phyloP scores from a whole-genome alignment of 176 grass and related monocot species.

The Saccharum officinarum region DNA sequence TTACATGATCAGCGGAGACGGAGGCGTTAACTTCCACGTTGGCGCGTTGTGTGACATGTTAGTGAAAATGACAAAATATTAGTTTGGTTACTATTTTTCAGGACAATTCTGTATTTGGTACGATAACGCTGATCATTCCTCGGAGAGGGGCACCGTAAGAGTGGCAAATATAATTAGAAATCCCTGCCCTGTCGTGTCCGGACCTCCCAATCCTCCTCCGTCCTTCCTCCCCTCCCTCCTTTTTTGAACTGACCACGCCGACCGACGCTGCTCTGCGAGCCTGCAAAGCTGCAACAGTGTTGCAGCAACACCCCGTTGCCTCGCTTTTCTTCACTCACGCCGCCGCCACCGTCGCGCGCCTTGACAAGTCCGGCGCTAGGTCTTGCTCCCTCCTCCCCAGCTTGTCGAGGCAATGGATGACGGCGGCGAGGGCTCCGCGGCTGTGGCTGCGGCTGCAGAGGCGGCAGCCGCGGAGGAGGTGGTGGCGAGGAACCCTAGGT shows the following conservation, averaged over 20 bases:
- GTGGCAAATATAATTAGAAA: too few species aligned
- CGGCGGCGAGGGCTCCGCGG: constrained; percentile 31
- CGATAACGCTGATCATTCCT: too few species aligned
- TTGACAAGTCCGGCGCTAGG: constrained; percentile 25
- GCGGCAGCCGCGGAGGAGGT: background rate
- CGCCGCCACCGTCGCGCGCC: background rate
- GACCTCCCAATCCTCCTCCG: background rate
- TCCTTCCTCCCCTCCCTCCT: constrained; percentile 14
- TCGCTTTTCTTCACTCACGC: background rate
- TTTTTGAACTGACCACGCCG: constrained; percentile 53
- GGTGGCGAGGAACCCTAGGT: constrained; percentile 55
- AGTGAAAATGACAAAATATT: too few species aligned
- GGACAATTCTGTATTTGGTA: too few species aligned
- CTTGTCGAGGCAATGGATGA: constrained; percentile 35
- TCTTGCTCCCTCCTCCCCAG: constrained; percentile 12
- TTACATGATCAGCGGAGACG: too few species aligned
- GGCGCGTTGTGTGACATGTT: too few species aligned
- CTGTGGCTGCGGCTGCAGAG: background rate
- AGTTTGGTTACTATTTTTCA: too few species aligned
- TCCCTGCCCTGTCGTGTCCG: background rate
- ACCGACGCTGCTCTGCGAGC: background rate
- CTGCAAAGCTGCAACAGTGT: background rate
- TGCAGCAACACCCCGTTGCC: constrained; percentile 6
- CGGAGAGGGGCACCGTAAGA: too few species aligned
- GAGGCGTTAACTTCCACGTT: too few species aligned